Percentiles rank a stretch among this genome's conserved stretches.
Evolutionary conservation across 1,284 basidiomycete genomes (phyloP).

Genomic region (Malassezia furfur): DNA sequence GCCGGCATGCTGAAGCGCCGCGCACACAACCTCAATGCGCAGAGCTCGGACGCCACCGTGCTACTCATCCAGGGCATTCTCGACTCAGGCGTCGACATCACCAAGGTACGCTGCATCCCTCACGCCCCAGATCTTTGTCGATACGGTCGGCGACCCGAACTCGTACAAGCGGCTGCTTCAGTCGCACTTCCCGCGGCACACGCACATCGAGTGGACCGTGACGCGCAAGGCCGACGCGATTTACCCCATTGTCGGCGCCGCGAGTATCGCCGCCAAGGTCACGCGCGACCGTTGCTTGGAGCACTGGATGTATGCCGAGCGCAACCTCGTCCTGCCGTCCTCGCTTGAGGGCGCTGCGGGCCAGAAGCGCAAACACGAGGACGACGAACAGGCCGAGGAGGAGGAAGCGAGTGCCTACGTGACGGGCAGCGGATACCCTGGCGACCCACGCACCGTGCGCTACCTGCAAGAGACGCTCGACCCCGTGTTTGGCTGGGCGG

Average conservation of each 20-base stretch:
- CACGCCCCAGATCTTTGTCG: conserved; percentile 69
- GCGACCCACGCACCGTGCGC: conserved; percentile 82
- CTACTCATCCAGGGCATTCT: conserved; percentile 74
- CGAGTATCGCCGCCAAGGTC: conserved; percentile 91
- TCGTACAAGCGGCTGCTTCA: conserved; percentile 58
- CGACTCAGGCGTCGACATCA: conserved; percentile 67
- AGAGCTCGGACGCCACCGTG: conserved; percentile 84
- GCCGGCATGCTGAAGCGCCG: conserved; percentile 76
- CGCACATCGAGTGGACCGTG: conserved; percentile 63
- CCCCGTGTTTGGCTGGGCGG: conserved; percentile 84
- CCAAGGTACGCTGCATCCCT: conserved; percentile 52
- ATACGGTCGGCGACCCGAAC: conserved; percentile 79
- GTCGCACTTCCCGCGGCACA: conserved; percentile 30
- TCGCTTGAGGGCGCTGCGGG: neutral
- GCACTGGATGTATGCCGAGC: conserved; percentile 59
- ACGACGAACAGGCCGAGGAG: conserved; percentile 3
- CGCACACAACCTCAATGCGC: conserved; percentile 80
- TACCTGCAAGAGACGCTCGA: conserved; percentile 72
- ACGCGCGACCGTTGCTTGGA: conserved; percentile 85
- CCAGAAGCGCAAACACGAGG: conserved; percentile 20
- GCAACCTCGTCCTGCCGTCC: neutral
- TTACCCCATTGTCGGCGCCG: conserved; percentile 92
- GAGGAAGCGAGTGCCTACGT: neutral
- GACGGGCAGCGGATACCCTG: conserved; percentile 20
- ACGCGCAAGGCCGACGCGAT: conserved; percentile 85